These are phyloP conservation scores for Yamadazyma siamensis DNA, from an alignment of 1,139 yeast species.

Conservation along the genomic window DNA sequence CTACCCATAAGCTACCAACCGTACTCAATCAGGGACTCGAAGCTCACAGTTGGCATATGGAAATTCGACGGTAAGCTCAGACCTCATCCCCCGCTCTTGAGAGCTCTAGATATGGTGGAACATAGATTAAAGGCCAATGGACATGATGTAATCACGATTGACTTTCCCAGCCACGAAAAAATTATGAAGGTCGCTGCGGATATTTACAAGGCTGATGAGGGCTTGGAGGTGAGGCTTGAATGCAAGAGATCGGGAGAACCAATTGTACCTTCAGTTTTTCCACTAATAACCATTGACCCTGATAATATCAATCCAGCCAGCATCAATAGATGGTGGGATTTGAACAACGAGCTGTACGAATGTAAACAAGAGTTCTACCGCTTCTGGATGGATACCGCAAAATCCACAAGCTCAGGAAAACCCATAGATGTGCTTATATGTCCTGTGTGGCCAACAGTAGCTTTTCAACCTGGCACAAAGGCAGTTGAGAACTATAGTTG, in stretches of 20 bases:
- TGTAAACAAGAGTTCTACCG: constrained; percentile 25
- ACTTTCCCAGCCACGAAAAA: constrained; percentile 9
- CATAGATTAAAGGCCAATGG: constrained; percentile 13
- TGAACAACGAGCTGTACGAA: constrained; percentile 22
- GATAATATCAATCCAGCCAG: constrained; percentile 9
- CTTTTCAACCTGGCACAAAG: constrained; percentile 19
- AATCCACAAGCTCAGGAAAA: constrained; percentile 20
- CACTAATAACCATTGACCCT: constrained; percentile 1
- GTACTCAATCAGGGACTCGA: constrained; percentile 1
- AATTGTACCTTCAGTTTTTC: constrained; percentile 8
- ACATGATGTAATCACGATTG: constrained; percentile 15
- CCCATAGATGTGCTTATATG: constrained; percentile 32
- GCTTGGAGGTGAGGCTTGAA: constrained; percentile 10
- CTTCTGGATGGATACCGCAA: constrained; percentile 25
- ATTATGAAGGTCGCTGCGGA: constrained; percentile 6
- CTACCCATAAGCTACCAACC: constrained; percentile 17
- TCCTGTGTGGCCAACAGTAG: constrained; percentile 26
- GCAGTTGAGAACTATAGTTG: constrained; percentile 38
- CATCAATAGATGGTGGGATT: constrained; percentile 31
- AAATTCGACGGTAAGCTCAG: constrained; percentile 11
- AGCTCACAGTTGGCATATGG: constrained; percentile 16
- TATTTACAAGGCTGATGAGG: constrained; percentile 15
- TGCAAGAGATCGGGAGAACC: constrained; percentile 17
- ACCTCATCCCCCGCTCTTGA: constrained; percentile 17
- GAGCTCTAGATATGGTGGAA: constrained; percentile 12